Evolutionary conservation across 495 filamentous ascomycete species (phyloP), one percentile per base, ranked within the genome.

Genomic region (Penicillium cataractarum): DNA sequence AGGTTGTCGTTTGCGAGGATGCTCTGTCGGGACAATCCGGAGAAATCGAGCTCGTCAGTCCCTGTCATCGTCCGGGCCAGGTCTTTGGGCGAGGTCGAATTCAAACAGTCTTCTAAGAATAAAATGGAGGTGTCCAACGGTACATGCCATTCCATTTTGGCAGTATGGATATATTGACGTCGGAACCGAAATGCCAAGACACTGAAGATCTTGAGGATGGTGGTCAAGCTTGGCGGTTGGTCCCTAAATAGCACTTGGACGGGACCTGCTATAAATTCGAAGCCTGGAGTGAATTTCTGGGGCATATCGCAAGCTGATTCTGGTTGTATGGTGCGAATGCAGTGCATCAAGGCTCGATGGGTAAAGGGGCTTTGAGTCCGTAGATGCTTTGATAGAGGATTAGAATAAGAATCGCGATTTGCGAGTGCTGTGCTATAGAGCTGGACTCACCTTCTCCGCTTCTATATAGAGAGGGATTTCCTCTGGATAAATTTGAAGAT

Each of bases 201-300:
- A 48, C 64, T 73, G 8, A 80, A 68, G 24, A 74, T 67, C 57
- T 77, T 81, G 12, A 81, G 57, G 17, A 78, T 73, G 4, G 61
- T 58, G 2, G 59, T 65, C 24, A 81, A 50, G 24, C 72, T 75
- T 5, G 69, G 68, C 1, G 71, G 68, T 24, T 72, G 70, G 4
- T 71, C 66, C 46, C 65, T 67, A 55, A 81, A 79, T 3, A 81
- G 39, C 8, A 55, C 51, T 55, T 81, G 78, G 13, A 81, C 76
- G 0, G 78, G 76, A 1, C 66, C 66, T 21, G 76, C 70, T 39
- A 80, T 74, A 32, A 81, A 81, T 32, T 72, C 73, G 13, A 81
- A 78, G 10, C 68, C 73, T 4, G 69, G 69, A 5, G 27, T 35
- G 6, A 57, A 51, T 19, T 48, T 55, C 13, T 56, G 40, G 3